phyloP scores from a whole-genome alignment of 129 eudicot genomes.

The Tanacetum coccineum region DNA sequence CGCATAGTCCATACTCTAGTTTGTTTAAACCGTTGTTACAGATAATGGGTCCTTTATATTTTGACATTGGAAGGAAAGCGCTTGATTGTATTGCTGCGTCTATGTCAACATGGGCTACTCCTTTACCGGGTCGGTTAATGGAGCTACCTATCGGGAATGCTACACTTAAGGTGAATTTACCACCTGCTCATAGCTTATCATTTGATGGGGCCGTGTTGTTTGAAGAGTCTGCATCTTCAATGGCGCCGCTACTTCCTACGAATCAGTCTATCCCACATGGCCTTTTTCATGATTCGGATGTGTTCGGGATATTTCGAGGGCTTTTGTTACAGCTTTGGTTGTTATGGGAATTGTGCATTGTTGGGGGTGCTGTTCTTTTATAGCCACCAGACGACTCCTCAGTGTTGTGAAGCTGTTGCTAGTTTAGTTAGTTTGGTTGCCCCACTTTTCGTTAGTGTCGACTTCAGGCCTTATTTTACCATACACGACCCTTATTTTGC shows the following conservation, averaged over 20 bases:
- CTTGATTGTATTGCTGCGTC: constrained; percentile 72
- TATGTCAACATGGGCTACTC: constrained; percentile 83
- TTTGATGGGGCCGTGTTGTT: constrained; percentile 49
- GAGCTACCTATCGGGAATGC: constrained; percentile 94
- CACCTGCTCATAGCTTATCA: constrained; percentile 87
- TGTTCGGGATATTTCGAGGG: constrained; percentile 77
- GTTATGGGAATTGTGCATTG: constrained; percentile 81
- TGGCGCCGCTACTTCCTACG: constrained; percentile 92
- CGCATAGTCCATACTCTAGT: constrained; percentile 77
- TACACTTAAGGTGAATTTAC: constrained; percentile 80
- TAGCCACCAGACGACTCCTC: constrained; percentile 97
- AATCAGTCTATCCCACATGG: constrained; percentile 89
- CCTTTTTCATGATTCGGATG: constrained; percentile 86
- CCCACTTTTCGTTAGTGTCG: constrained; percentile 84
- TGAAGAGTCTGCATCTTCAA: constrained; percentile 73
- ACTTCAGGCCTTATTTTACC: constrained; percentile 95
- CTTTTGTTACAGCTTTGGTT: constrained; percentile 87
- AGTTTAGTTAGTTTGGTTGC: constrained; percentile 82
- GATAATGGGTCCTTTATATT: constrained; percentile 91
- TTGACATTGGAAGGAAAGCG: constrained; percentile 85
- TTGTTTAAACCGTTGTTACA: constrained; percentile 88
- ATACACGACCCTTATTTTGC: constrained; percentile 87
- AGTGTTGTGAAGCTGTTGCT: constrained; percentile 96
- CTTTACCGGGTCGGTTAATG: constrained; percentile 83
- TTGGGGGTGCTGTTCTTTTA: constrained; percentile 89